Evolutionary conservation across 768 basidiomycete genomes (phyloP), one percentile per base, ranked within the genome.

Genomic region (Arthromyces matolae): DNA sequence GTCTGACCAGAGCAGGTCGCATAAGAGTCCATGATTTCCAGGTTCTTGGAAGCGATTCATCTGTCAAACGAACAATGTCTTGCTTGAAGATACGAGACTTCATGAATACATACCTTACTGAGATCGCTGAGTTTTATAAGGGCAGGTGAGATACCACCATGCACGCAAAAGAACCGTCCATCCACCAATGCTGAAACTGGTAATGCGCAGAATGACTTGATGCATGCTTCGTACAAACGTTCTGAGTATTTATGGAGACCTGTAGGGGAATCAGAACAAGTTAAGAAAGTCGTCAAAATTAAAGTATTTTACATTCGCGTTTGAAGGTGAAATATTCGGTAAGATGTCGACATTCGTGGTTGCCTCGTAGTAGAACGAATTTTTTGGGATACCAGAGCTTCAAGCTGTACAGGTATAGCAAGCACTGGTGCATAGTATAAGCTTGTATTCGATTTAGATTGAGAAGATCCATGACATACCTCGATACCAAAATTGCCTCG

Each of bases 261-360:
- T 93, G 57, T n/a, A 37, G 24, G 18, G 9, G 23, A 37, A 32
- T 28, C 12, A 40, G 10, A 14, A 14, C 13, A 13, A n/a, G n/a
- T 24, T 20, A 13, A 14, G 16, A 22, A 9, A 10, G 18, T 7
- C 25, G 10, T 16, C 12, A 4, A 25, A 34, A 43, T 9, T 13
- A 29, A 8, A 14, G 22, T n/a, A n/a, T n/a, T 84, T 68, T 58
- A 94, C 87, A 88, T 86, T 98, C 95, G 53, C 91, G 86, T 71
- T 93, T 94, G 75, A 98, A 98, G 8, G 95, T 97, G 62, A 97
- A 97, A 65, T 94, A 96, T 68, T 94, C 93, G 2, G 95, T 98
- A 38, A 98, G 73, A 70, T 98, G 94, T 29, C 86, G 81, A 64
- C 95, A 98, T 74, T 98, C 95, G 69, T 98, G 95, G 64, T 97